Evolutionary conservation across 2,329 filamentous ascomycete species (phyloP), one percentile per base, ranked within the genome.

Genomic region (Alternaria triticimaculans): DNA sequence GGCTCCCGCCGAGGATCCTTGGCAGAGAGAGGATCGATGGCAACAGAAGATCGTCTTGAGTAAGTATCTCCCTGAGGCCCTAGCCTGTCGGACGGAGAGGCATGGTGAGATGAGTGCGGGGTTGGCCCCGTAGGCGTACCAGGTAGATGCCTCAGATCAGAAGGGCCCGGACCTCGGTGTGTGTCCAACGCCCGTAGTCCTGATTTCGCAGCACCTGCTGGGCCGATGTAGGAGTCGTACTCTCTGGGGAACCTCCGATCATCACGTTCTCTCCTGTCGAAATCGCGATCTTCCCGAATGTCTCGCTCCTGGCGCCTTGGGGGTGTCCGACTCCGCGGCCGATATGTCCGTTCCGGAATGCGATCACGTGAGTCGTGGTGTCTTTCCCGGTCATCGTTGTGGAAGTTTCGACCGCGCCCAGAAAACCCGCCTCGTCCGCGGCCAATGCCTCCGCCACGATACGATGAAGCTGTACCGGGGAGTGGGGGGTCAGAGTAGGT

Each of bases 401-500:
- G 78, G 53, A 84, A 83, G 20, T 85, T 78, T 64, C 85, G 78
- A 45, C 83, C 88, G 23, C 80, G 72, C 14, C 76, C 78, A 26
- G 68, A 69, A 60, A 79, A 80, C 11, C 88, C 83, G 28, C 87
- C 87, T 62, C 87, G 81, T 6, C 82, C 83, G 44, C 80, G 71
- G 18, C 73, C 77, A 62, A 87, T 87, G 6, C 86, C 86, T 28
- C 86, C 85, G 20, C 89, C 87, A 20, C 81, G 78, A 62, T 82
- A 81, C 58, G 85, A 85, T 9, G 85, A 84, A 10, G 84, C 83
- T 9, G 83, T 79, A 18, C 84, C 86, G 60, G 90, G 89, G 1
- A 87, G 84, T 12, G 87, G 85, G 65, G 70, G 68, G 28, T 94
- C 91, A 0, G 91, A 92, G 21, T 88, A 89, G 10, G 88, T 88